phyloP scores from a whole-genome alignment of 2,329 filamentous ascomycete species.

The Aspergillus flavus region DNA sequence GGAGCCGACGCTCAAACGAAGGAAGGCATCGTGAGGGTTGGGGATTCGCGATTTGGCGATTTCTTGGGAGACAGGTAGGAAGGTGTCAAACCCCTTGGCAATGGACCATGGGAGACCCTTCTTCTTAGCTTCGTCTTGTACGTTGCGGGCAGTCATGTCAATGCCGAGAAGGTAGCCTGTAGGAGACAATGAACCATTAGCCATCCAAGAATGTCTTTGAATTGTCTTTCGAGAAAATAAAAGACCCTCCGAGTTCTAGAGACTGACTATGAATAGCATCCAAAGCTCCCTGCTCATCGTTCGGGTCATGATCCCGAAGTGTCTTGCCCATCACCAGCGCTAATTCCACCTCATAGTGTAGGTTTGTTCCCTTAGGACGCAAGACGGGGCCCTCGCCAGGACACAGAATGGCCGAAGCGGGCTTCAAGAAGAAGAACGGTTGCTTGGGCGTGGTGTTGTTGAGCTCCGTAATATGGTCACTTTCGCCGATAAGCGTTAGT shows the following conservation, averaged over 20 bases:
- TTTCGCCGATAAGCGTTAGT: slow-evolving; percentile 48
- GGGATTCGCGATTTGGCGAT: slow-evolving; percentile 80
- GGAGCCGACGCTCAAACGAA: slow-evolving; percentile 84
- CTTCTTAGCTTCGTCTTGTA: slow-evolving; percentile 95
- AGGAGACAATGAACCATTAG: slow-evolving; percentile 6
- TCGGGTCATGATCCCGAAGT: slow-evolving; percentile 72
- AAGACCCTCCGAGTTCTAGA: no score
- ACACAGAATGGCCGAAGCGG: slow-evolving; percentile 79
- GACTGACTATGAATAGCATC: slow-evolving; percentile 75
- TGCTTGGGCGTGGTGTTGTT: slow-evolving; percentile 86
- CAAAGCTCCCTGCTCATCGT: slow-evolving; percentile 74
- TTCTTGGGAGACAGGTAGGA: slow-evolving; percentile 80
- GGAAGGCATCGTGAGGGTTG: slow-evolving; percentile 83
- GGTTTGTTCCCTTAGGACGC: slow-evolving; percentile 76
- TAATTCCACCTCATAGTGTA: slow-evolving; percentile 96
- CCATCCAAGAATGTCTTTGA: not conserved
- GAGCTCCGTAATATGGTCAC: slow-evolving; percentile 91
- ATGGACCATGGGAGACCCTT: slow-evolving; percentile 96
- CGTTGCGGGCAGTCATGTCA: slow-evolving; percentile 95
- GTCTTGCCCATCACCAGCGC: slow-evolving; percentile 84
- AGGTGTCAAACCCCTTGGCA: slow-evolving; percentile 97
- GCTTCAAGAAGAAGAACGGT: slow-evolving; percentile 99
- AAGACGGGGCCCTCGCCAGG: slow-evolving; percentile 78
- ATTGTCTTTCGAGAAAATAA: no score
- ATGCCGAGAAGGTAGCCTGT: slow-evolving; percentile 85